phyloP scores from a whole-genome alignment of 2,329 filamentous ascomycete genomes.

The Penicillium brevicompactum region DNA sequence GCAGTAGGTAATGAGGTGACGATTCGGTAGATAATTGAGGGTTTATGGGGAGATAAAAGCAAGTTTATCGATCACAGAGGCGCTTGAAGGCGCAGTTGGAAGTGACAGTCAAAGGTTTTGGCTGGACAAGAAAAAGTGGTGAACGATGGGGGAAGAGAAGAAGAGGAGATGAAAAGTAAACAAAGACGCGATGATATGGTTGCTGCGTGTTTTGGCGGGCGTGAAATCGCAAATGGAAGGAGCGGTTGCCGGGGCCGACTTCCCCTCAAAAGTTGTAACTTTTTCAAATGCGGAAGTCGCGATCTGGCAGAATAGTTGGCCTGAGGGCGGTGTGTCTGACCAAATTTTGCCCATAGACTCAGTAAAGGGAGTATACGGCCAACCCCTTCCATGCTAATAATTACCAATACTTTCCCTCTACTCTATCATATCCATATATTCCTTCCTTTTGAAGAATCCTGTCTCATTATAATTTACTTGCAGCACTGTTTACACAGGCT shows the following conservation, averaged over 20 bases:
- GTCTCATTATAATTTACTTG: no score
- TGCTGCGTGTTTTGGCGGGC: neutral
- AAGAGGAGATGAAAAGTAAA: constrained; percentile 1
- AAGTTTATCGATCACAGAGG: neutral
- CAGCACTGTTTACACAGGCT: no score
- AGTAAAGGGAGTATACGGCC: no score
- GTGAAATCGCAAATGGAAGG: neutral
- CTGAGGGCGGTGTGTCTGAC: neutral
- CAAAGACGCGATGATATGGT: neutral
- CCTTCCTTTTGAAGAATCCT: no score
- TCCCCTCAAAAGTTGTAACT: constrained; percentile 3
- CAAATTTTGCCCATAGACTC: neutral
- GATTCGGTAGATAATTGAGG: neutral
- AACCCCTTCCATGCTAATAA: no score
- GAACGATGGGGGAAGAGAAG: neutral
- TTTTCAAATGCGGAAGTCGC: constrained; percentile 8
- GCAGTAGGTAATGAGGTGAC: neutral
- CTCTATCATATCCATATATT: no score
- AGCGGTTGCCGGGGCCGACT: neutral
- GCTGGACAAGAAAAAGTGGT: neutral
- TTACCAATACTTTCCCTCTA: no score
- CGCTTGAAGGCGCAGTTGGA: neutral
- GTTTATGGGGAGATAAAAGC: neutral
- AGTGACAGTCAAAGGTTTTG: neutral
- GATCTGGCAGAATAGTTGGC: constrained; percentile 3